Evolutionary conservation across 2,329 filamentous ascomycete genomes (phyloP).

Genomic region (Fusarium cyanostomum): DNA sequence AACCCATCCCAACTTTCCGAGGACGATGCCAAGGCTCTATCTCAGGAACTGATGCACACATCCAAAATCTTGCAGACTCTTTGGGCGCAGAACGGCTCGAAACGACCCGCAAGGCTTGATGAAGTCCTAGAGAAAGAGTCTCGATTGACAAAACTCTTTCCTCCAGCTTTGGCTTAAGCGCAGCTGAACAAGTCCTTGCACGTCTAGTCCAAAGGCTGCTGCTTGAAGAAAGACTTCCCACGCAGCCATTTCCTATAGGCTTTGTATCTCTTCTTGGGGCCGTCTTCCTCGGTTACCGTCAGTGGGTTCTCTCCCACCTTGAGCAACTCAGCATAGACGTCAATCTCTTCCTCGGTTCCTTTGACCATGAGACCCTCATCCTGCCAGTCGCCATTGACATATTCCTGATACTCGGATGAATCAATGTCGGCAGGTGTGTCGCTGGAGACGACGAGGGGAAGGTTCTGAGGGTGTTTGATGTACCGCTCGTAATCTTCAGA

Average conservation of each 20-base stretch:
- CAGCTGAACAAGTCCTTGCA: neutral
- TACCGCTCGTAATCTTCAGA: conserved; percentile 89
- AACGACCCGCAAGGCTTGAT: conserved; percentile 17
- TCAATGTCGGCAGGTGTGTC: conserved; percentile 69
- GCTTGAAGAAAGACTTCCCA: conserved; percentile 96
- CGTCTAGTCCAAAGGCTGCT: conserved; percentile 71
- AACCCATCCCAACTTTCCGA: neutral
- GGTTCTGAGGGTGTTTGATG: conserved; percentile 85
- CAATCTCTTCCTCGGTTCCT: conserved; percentile 57
- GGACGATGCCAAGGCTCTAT: conserved; percentile 13
- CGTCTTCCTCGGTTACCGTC: conserved; percentile 87
- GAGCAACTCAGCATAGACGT: conserved; percentile 79
- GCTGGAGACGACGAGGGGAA: conserved; percentile 81
- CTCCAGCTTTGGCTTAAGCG: neutral
- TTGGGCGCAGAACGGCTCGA: conserved; percentile 32
- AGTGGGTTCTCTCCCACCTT: conserved; percentile 82
- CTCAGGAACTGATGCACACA: conserved; percentile 26
- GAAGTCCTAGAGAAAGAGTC: conserved; percentile 41
- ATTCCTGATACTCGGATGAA: conserved; percentile 79
- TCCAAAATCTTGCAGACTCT: conserved; percentile 36
- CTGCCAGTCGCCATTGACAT: conserved; percentile 75
- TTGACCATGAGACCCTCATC: conserved; percentile 64
- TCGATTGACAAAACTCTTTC: conserved; percentile 45
- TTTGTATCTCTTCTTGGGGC: conserved; percentile 93
- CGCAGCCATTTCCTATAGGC: conserved; percentile 94